Base-by-base conservation (phyloP, 2,329 filamentous ascomycete genomes). In the Penicillium sp. region DNA sequence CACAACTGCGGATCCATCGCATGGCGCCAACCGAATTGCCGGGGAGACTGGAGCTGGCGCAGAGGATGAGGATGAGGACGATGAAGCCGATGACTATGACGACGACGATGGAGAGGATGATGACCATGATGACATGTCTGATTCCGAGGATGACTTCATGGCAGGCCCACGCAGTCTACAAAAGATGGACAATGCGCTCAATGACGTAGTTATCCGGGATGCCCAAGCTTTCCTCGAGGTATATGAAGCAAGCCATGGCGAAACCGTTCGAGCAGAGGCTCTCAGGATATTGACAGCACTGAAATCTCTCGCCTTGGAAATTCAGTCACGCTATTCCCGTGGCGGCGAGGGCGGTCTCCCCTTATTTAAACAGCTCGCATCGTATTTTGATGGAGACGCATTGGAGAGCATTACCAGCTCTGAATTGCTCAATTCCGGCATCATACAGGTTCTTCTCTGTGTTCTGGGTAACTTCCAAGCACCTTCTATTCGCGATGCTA, bases 381-480 rank as follows among this genome's bases (percentile, higher is more conserved):
- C 84, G 3, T 92, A 94, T 68, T 99, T 99, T 65, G 88, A 95
- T 66, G 87, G 88, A 0, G 90, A 97, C 73, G 88, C 94, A 1
- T 75, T 96, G 51, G 89, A 96, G 68, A 96, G 91, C 70, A 92
- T 97, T 50, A 99, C 94, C 0, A 99, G 94, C 73, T 92, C 93
- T 45, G 94, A 99, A 71, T 79, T 99, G 31, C 84, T 97, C 50
- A 91, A 90, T 30, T 97, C 94, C 1, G 90, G 91, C 17, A 85
- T 99, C 53, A 92, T 99, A 11, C 85, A 90, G 42, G 86, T 90
- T 10, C 79, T 99, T 2, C 82, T 97, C 41, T 84, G 89, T 31
- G 84, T 96, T 10, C 91, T 99, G 69, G 89, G 87, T 65, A 87
- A 89, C 57, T 80, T 86, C 0, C 82, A 89, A 62, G 64, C 62